Evolutionary conservation across 1,284 basidiomycete genomes (phyloP).

Genomic region (Dichomitus squalens): DNA sequence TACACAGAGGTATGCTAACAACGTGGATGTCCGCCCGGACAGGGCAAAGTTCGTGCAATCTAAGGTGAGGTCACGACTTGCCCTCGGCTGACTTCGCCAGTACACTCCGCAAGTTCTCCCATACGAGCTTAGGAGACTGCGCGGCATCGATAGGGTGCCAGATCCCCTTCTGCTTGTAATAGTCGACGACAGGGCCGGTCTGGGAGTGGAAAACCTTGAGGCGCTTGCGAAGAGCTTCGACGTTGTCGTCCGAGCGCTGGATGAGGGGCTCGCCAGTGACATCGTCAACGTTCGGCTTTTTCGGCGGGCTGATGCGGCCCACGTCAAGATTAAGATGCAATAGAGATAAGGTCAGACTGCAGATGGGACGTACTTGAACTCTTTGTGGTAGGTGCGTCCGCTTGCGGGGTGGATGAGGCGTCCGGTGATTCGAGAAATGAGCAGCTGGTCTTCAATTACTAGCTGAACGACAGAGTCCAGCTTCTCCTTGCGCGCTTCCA

Average conservation of each 20-base stretch:
- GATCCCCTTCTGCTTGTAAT: constrained; percentile 90
- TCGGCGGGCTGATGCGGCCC: constrained; percentile 75
- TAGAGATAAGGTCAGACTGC: neutral
- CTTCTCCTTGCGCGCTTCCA: constrained; percentile 79
- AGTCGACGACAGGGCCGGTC: constrained; percentile 95
- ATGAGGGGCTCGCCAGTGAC: constrained; percentile 94
- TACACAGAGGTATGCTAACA: constrained; percentile 20
- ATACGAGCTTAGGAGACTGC: constrained; percentile 90
- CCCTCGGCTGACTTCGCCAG: constrained; percentile 40
- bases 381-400: constrained; percentile 92
- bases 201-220: constrained; percentile 88
- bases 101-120: constrained; percentile 78
- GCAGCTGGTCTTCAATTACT: constrained; percentile 90
- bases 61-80: constrained; percentile 19
- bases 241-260: constrained; percentile 92
- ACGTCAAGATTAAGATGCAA: neutral
- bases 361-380: constrained; percentile 78
- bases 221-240: constrained; percentile 91
- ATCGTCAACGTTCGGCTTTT: constrained; percentile 94
- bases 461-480: constrained; percentile 93
- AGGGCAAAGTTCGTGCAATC: constrained; percentile 11
- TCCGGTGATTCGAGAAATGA: constrained; percentile 97
- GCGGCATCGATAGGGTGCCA: constrained; percentile 93
- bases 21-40: constrained; percentile 12
- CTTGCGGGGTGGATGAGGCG: constrained; percentile 90